phyloP scores from a whole-genome alignment of 768 basidiomycete genomes.

The Glaciozyma antarctica region DNA sequence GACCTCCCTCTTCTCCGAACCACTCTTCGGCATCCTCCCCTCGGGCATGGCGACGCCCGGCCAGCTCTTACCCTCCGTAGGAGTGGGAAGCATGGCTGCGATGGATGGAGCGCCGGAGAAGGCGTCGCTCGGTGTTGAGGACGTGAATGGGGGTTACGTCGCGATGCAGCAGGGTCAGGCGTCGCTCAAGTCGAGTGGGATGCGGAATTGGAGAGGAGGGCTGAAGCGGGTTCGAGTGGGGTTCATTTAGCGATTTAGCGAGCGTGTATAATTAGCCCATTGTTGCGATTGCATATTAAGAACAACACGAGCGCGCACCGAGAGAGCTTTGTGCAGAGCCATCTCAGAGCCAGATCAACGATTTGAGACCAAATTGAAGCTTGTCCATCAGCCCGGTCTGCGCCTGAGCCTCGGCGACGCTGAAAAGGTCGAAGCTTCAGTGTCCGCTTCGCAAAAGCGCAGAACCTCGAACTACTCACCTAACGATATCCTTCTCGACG shows the following conservation, averaged over 20 bases:
- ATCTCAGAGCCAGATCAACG: slow-evolving; percentile 44
- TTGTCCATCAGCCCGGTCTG: slow-evolving; percentile 19
- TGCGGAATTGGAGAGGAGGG: slow-evolving; percentile 82
- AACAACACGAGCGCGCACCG: no score
- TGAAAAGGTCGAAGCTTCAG: neutral
- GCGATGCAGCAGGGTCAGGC: slow-evolving; percentile 81
- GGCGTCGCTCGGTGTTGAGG: slow-evolving; percentile 66
- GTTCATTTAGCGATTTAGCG: neutral
- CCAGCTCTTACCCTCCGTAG: slow-evolving; percentile 32
- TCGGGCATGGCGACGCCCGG: slow-evolving; percentile 41
- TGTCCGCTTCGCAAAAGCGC: neutral
- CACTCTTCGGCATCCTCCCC: slow-evolving; percentile 44
- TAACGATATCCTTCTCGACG: slow-evolving; percentile 25
- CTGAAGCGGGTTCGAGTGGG: slow-evolving; percentile 52
- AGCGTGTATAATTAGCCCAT: no score
- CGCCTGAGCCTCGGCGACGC: slow-evolving; percentile 18
- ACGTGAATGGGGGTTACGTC: slow-evolving; percentile 83
- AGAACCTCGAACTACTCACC: neutral
- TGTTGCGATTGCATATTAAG: no score
- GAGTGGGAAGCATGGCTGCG: slow-evolving; percentile 39
- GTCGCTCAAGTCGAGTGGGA: slow-evolving; percentile 69
- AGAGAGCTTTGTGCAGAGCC: no score
- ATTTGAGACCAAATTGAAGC: slow-evolving; percentile 1
- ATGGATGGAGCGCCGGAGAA: slow-evolving; percentile 42
- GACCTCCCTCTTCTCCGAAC: slow-evolving; percentile 25